phyloP scores from a whole-genome alignment of 805 yeast genomes.

The Starmerella riodocensis region DNA sequence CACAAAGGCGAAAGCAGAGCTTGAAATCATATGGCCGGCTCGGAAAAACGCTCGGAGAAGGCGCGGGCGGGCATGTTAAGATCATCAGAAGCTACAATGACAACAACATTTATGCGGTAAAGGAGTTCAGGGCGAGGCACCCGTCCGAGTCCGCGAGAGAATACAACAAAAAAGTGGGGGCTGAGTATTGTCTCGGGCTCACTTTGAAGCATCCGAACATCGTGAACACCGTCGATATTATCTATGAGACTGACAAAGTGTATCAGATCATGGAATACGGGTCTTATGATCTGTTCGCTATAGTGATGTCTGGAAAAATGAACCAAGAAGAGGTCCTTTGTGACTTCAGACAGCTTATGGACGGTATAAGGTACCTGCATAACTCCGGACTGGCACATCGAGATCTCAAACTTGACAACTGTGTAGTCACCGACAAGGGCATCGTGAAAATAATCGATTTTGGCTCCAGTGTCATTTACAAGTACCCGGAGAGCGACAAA shows the following conservation, averaged over 20 bases:
- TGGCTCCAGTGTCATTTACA: slow-evolving; percentile 84
- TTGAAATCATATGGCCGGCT: slow-evolving; percentile 60
- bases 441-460: slow-evolving; percentile 84
- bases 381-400: slow-evolving; percentile 74
- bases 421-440: slow-evolving; percentile 72
- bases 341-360: slow-evolving; percentile 75
- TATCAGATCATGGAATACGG: slow-evolving; percentile 92
- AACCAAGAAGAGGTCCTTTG: slow-evolving; percentile 64
- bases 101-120: slow-evolving; percentile 70
- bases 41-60: slow-evolving; percentile 82
- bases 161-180: slow-evolving; percentile 81
- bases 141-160: slow-evolving; percentile 66
- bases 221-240: slow-evolving; percentile 80
- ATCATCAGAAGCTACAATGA: slow-evolving; percentile 57
- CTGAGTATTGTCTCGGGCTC: slow-evolving; percentile 88
- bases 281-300: slow-evolving; percentile 83
- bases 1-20: slow-evolving; percentile 4
- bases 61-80: slow-evolving; percentile 87
- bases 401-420: slow-evolving; percentile 82
- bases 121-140: slow-evolving; percentile 73
- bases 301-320: slow-evolving; percentile 90
- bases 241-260: slow-evolving; percentile 74
- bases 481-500: slow-evolving; percentile 67
- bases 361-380: slow-evolving; percentile 72
- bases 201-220: slow-evolving; percentile 82